phyloP scores from a whole-genome alignment of 1,284 basidiomycete species.

The Moesziomyces parantarcticus region DNA sequence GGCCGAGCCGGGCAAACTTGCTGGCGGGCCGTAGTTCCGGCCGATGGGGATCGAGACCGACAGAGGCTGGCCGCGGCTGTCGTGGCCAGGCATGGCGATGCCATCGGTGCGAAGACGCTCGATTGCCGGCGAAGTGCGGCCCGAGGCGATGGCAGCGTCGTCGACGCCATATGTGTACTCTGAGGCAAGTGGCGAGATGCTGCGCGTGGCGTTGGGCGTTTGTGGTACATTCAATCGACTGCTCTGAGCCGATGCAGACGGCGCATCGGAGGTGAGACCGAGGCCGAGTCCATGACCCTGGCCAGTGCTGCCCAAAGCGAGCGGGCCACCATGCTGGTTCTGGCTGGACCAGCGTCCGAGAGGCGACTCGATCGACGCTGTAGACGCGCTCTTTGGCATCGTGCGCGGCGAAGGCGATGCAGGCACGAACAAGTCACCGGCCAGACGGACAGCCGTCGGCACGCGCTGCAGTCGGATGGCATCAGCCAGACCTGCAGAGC shows the following conservation, averaged over 20 bases:
- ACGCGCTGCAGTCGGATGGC: constrained; percentile 72
- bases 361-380: constrained; percentile 37
- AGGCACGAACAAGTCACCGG: constrained; percentile 69
- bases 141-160: constrained; percentile 20
- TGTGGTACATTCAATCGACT: constrained; percentile 44
- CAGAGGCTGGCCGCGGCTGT: constrained; percentile 34
- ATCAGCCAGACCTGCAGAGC: constrained; percentile 54
- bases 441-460: constrained; percentile 71
- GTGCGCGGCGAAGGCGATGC: constrained; percentile 35
- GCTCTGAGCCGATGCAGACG: constrained; percentile 13
- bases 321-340: constrained; percentile 16
- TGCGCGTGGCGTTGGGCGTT: constrained; percentile 47
- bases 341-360: constrained; percentile 20
- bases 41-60: constrained; percentile 42
- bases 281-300: constrained; percentile 38
- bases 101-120: constrained; percentile 19
- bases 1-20: constrained; percentile 41
- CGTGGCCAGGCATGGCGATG: constrained; percentile 29
- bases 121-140: constrained; percentile 48
- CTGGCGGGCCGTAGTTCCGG: constrained; percentile 26
- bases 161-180: constrained; percentile 37
- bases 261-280: constrained; percentile 25
- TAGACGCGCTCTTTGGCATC: constrained; percentile 45
- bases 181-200: constrained; percentile 41
- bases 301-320: constrained; percentile 9